Evolutionary conservation across 2,329 filamentous ascomycete genomes (phyloP).

Genomic region (Blumeriella jaapii): DNA sequence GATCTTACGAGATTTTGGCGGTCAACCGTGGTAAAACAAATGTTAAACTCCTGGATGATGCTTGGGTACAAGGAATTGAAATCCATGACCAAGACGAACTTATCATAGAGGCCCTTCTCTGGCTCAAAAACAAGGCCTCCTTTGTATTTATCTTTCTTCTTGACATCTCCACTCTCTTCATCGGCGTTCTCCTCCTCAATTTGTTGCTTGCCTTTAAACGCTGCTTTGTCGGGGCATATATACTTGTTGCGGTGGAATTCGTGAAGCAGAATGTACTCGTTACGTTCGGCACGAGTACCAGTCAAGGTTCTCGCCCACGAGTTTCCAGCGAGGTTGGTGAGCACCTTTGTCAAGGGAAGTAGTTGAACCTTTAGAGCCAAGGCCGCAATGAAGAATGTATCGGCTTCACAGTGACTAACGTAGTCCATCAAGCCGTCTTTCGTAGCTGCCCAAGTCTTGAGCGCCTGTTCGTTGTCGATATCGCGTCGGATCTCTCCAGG

Average conservation of each 20-base stretch:
- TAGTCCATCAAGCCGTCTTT: slow-evolving; percentile 87
- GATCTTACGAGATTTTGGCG: slow-evolving; percentile 54
- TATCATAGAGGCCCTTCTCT: slow-evolving; percentile 94
- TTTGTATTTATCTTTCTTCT: slow-evolving; percentile 99
- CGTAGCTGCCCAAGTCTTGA: slow-evolving; percentile 77
- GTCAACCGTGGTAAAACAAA: slow-evolving; percentile 97
- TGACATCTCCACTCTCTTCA: slow-evolving; percentile 61
- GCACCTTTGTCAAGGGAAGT: slow-evolving; percentile 82
- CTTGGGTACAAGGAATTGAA: slow-evolving; percentile 99
- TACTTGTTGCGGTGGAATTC: slow-evolving; percentile 96
- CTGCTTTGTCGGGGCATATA: slow-evolving; percentile 92
- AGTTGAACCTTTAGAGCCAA: slow-evolving; percentile 83
- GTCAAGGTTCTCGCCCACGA: slow-evolving; percentile 95
- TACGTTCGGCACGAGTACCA: slow-evolving; percentile 90
- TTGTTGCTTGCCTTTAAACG: slow-evolving; percentile 63
- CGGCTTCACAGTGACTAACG: slow-evolving; percentile 83
- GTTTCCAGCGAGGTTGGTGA: slow-evolving; percentile 94
- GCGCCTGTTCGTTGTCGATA: slow-evolving; percentile 74
- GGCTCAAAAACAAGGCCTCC: slow-evolving; percentile 97
- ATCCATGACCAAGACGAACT: slow-evolving; percentile 98
- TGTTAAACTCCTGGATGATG: slow-evolving; percentile 99
- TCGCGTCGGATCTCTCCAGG: slow-evolving; percentile 56
- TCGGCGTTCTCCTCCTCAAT: slow-evolving; percentile 59
- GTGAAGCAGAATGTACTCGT: slow-evolving; percentile 97
- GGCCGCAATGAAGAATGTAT: slow-evolving; percentile 92